Evolutionary conservation across 2,329 filamentous ascomycete species (phyloP), one percentile per base, ranked within the genome.

Genomic region (Phaeoacremonium minimum): DNA sequence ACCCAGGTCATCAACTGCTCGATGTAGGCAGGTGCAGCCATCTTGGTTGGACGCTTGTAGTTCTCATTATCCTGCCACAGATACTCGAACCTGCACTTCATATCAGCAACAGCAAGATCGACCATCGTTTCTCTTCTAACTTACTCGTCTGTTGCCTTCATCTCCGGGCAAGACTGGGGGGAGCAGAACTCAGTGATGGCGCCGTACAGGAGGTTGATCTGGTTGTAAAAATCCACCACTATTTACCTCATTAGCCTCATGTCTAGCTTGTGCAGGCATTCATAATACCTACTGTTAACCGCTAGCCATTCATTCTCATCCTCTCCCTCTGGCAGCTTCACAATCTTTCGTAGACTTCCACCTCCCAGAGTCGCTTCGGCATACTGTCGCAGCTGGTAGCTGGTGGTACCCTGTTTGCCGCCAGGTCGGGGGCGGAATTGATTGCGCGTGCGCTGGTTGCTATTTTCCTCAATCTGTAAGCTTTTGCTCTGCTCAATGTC

Each of bases 221-320:
- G 93, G 71, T 98, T 98, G 79, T 98, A 98, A 66, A 98, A 98
- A 66, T 98, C 93, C 69, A 98, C 93, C 70, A 98, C 90, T 95
- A 49, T 36, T 29, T 26, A 34, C n/a, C 14, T 30, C 14, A 15
- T 43, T 65, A 26, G 22, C n/a, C 22, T 26, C n/a, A n/a, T n/a
- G n/a, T 26, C 9, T 26, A 9, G 9, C 9, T 9, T n/a, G 22
- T 26, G 9, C n/a, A 26, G 9, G 22, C 35, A 65, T 58, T 37
- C 12, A 13, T 18, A 5, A 13, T 14, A 49, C 80, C 51, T 69
- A 95, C 90, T 86, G 67, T 98, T 98, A 51, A 98, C 93, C 18
- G 93, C 93, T 43, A 98, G 67, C 93, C 93, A 98, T 65, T 98
- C 93, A 58, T 96, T 95, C 66, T 94, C 77, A 57, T 98, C 93